Percentiles rank a stretch among this genome's conserved stretches.
phyloP scores from a whole-genome alignment of 129 eudicot species.

The Silybum marianum region DNA sequence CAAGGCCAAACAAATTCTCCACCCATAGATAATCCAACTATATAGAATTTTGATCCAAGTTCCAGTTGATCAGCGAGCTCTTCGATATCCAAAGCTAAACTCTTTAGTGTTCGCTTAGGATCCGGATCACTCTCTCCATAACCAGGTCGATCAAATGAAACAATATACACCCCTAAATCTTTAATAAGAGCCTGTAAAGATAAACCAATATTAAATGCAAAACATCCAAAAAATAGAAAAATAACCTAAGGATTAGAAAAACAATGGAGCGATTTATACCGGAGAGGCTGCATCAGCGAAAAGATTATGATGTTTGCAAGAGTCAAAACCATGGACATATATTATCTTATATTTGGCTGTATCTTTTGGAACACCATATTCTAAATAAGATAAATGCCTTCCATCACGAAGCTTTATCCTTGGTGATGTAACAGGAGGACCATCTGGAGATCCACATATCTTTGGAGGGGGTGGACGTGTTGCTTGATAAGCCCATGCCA shows the following conservation, averaged over 20 bases:
- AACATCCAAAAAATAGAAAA: not conserved
- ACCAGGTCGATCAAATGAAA: constrained; percentile 77
- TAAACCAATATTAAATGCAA: not conserved
- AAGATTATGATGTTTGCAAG: constrained; percentile 49
- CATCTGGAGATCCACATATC: constrained; percentile 63
- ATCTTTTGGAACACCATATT: constrained; percentile 70
- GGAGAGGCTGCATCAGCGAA: constrained; percentile 46
- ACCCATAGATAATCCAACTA: constrained; percentile 70
- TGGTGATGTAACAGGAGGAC: constrained; percentile 77
- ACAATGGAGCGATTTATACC: constrained; percentile 29
- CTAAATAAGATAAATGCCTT: constrained; percentile 70
- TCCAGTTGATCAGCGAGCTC: constrained; percentile 65
- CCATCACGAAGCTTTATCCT: constrained; percentile 80
- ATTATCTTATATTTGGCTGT: constrained; percentile 61
- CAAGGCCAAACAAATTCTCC: constrained; percentile 64
- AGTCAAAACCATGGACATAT: constrained; percentile 64
- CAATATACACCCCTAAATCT: constrained; percentile 56
- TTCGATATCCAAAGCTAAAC: constrained; percentile 59
- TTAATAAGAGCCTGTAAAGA: constrained; percentile 52
- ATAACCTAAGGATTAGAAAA: not conserved
- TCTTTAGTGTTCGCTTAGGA: constrained; percentile 51
- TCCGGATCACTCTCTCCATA: constrained; percentile 90
- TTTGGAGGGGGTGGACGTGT: constrained; percentile 70
- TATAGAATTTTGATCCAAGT: constrained; percentile 60
- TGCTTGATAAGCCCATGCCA: constrained; percentile 72